A percentile compares a stretch with the other conserved stretches of the same genome.
Conservation (phyloP, 2,329 filamentous ascomycete species). For the Beauveria brongniartii region DNA sequence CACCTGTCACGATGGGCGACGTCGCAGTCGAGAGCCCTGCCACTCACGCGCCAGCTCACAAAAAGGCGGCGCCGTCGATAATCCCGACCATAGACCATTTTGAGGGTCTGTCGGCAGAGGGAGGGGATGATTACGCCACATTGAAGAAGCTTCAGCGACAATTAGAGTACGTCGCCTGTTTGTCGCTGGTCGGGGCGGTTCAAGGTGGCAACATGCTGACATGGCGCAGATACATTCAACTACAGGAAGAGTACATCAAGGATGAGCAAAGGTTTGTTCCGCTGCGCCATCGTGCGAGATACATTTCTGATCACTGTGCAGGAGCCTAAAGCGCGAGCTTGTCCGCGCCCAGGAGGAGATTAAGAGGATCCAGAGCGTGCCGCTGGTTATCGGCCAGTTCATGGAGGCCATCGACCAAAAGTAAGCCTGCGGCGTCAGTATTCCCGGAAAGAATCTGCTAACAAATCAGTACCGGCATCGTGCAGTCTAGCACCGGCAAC, state of each 20-base stretch:
- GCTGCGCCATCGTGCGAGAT: background rate
- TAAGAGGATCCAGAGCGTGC: constrained; percentile 98
- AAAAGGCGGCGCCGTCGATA: constrained; percentile 68
- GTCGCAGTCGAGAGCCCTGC: constrained; percentile 74
- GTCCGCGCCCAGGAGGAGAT: constrained; percentile 98
- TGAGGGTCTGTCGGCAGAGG: constrained; percentile 73
- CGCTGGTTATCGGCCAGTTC: constrained; percentile 95
- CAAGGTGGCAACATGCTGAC: constrained; percentile 17
- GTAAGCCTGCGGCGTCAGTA: constrained; percentile 40
- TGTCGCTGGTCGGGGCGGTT: background rate
- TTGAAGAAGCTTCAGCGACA: constrained; percentile 96
- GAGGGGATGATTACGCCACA: constrained; percentile 85
- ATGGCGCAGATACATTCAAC: constrained; percentile 68
- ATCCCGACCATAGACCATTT: constrained; percentile 88
- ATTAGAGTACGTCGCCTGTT: constrained; percentile 60
- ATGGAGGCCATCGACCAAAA: constrained; percentile 99
- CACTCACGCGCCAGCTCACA: constrained; percentile 67
- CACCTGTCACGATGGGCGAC: constrained; percentile 63
- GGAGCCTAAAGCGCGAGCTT: constrained; percentile 93
- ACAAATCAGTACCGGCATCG: constrained; percentile 74
- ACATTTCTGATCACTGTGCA: constrained; percentile 25
- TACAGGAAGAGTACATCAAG: constrained; percentile 99
- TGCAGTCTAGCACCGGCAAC: constrained; percentile 94
- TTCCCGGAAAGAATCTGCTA: background rate
- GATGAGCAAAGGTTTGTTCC: constrained; percentile 78